A percentile compares a stretch with the other conserved stretches of the same genome.
These are phyloP conservation scores for Trametes cingulata DNA, from an alignment of 768 basidiomycete genomes.

Conservation along the genomic window DNA sequence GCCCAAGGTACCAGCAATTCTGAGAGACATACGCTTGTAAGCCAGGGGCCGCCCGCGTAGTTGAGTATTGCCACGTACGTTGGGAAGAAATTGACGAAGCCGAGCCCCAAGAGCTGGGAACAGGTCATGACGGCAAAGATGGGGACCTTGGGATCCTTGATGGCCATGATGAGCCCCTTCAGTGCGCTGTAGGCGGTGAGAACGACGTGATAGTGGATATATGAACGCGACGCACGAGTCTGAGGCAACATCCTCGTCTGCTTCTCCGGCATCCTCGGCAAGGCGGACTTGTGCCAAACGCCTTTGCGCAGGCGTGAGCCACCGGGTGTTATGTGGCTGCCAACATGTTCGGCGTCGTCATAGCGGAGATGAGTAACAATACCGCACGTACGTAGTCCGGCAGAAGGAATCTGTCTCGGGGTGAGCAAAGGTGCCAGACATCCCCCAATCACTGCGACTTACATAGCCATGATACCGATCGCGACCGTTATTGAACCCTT, in stretches of 20 bases:
- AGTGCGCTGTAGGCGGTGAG: conserved; percentile 38
- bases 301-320: conserved; percentile 51
- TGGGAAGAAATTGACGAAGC: conserved; percentile 63
- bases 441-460: conserved; percentile 15
- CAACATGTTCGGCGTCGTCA: background rate
- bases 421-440: background rate
- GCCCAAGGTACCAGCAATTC: conserved; percentile 53
- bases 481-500: conserved; percentile 66
- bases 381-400: conserved; percentile 55
- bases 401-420: conserved; percentile 47
- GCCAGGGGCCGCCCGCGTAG: background rate
- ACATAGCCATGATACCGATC: conserved; percentile 58
- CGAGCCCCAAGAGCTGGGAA: conserved; percentile 53
- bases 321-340: conserved; percentile 63
- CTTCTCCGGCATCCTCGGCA: conserved; percentile 68
- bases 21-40: background rate
- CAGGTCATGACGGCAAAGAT: conserved; percentile 56
- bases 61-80: conserved; percentile 38
- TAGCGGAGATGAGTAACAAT: background rate
- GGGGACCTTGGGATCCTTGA: conserved; percentile 54
- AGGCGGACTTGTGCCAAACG: conserved; percentile 66
- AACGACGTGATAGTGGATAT: background rate
- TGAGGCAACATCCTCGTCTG: conserved; percentile 56
- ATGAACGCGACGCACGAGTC: conserved; percentile 52
- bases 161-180: conserved; percentile 53